phyloP scores from a whole-genome alignment of 78 protist genomes.

The Chrysochromulina parva region DNA sequence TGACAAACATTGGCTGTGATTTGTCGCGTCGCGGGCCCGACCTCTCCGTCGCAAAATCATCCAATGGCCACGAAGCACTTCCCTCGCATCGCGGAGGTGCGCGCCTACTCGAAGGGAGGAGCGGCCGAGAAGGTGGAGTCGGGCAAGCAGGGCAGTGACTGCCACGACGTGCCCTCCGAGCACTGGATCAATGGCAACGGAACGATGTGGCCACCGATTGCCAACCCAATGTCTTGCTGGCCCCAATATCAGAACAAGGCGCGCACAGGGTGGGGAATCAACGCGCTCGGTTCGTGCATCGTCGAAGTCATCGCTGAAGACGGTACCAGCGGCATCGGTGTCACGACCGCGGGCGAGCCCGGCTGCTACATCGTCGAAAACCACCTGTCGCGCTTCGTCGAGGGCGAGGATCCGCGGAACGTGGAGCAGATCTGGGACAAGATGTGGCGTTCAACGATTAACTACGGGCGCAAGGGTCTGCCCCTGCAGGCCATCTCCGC shows the following conservation, averaged over 20 bases:
- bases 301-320: slow-evolving; percentile 41
- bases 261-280: slow-evolving; percentile 61
- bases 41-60: no score
- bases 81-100: not conserved
- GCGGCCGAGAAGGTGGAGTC: not conserved
- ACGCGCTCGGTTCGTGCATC: slow-evolving; percentile 56
- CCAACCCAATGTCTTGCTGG: slow-evolving; percentile 45
- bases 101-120: slow-evolving; percentile 28
- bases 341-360: slow-evolving; percentile 66
- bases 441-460: slow-evolving; percentile 54
- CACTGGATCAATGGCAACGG: slow-evolving; percentile 47
- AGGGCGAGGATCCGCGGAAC: slow-evolving; percentile 64
- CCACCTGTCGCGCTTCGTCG: slow-evolving; percentile 61
- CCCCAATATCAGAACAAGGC: not conserved
- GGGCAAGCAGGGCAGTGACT: slow-evolving; percentile 47
- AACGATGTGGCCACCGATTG: slow-evolving; percentile 40
- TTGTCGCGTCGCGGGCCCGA: no score
- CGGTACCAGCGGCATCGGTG: slow-evolving; percentile 61
- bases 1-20: no score
- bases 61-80: no score
- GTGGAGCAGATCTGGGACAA: slow-evolving; percentile 63
- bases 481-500: slow-evolving; percentile 61
- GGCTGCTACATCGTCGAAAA: slow-evolving; percentile 65
- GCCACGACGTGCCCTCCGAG: slow-evolving; percentile 28
- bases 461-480: slow-evolving; percentile 66